Base-by-base conservation (phyloP, 2,329 filamentous ascomycete genomes). In the Ophiostoma australiae region DNA sequence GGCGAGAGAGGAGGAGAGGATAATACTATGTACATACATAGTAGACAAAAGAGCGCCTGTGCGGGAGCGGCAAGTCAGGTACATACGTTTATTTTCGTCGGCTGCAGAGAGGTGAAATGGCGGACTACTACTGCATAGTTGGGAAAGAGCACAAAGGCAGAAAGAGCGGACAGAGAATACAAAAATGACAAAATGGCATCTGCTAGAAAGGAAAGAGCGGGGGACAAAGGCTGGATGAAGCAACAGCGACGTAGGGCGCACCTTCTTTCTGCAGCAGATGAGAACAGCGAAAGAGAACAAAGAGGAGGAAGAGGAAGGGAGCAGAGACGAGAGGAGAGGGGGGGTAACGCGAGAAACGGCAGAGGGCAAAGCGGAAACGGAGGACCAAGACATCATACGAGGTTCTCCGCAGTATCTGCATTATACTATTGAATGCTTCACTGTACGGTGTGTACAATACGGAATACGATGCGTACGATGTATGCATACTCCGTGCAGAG, bases 11-110 rank as follows among this genome's bases (percentile, higher is more conserved):
- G 27, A 37, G 13, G 58, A 61, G n/a, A 58, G n/a, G 20, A 48
- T 8, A 48, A 13, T 5, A n/a, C n/a, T n/a, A n/a, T n/a, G n/a
- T n/a, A 20, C 5, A 48, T 11, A 48, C 11, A n/a, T n/a, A n/a
- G 20, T 5, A 37, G 61, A 35, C 11, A n/a, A 68, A 33, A 65
- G 68, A 52, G 71, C 69, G 71, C 71, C 68, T 70, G 71, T 70
- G 66, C 71, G 71, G 71, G 69, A 72, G 71, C 68, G 65, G 68
- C 71, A 70, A 70, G 58, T 33, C 27, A 69, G 67, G 61, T 23
- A 69, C 67, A 39, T 48, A 69, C 67, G 55, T 48, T 33, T 31
- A 31, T 61, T 61, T 55, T 13, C 37, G 27, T 58, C 13, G 10
- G 15, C 44, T 17, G 3, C 20, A 31, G 27, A 31, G 27, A 31